Percentiles rank a stretch among this genome's conserved stretches.
Evolutionary conservation across 257 asterid genomes (phyloP).

Genomic region (Haberlea rhodopensis): DNA sequence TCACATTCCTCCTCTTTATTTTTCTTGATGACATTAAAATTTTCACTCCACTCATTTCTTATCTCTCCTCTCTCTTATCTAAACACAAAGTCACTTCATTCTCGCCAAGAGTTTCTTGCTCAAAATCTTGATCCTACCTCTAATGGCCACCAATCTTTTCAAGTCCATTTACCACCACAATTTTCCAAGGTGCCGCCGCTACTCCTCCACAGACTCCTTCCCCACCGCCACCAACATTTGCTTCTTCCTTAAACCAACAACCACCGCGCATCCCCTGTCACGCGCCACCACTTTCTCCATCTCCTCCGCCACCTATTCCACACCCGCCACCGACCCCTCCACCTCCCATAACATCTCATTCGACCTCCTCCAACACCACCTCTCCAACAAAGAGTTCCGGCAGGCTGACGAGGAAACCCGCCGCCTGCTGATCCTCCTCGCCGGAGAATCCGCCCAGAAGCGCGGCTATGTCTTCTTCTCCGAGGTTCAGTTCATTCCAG

Average conservation of each 20-base stretch:
- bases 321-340: constrained; percentile 31
- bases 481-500: constrained; percentile 71
- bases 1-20: constrained; percentile 44
- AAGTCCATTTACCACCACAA: constrained; percentile 40
- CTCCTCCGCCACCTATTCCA: constrained; percentile 35
- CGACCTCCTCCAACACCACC: constrained; percentile 53
- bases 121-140: not conserved
- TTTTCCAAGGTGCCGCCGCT: constrained; percentile 43
- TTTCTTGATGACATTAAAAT: constrained; percentile 32
- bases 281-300: constrained; percentile 22
- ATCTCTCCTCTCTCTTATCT: constrained; percentile 69
- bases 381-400: constrained; percentile 70
- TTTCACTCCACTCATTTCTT: too few relatives aligned
- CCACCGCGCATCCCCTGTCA: constrained; percentile 29
- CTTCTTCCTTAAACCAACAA: constrained; percentile 34
- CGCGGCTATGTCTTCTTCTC: constrained; percentile 96
- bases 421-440: constrained; percentile 69
- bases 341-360: constrained; percentile 36
- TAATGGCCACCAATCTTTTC: constrained; percentile 74
- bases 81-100: too few relatives aligned
- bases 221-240: constrained; percentile 30
- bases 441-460: constrained; percentile 76
- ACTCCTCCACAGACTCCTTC: constrained; percentile 53
- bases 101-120: not conserved
- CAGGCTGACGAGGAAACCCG: constrained; percentile 96